Percentiles rank a stretch among this genome's conserved stretches.
Evolutionary conservation across 495 filamentous ascomycete species (phyloP).

Genomic region (Daldinia childiae): DNA sequence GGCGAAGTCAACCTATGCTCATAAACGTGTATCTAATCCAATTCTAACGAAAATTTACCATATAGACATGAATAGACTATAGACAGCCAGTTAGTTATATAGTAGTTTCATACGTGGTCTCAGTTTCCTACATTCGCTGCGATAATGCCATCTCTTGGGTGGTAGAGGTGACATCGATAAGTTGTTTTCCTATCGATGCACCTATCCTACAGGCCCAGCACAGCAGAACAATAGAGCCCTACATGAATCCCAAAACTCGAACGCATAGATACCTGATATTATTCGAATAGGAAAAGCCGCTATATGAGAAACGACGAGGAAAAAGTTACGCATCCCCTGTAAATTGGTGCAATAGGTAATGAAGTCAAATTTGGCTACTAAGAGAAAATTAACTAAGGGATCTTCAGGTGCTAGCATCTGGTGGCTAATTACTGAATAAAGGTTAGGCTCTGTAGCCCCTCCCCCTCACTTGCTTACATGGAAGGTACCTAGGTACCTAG

Average conservation of each 20-base stretch:
- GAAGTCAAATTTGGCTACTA: constrained; percentile 2
- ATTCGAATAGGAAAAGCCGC: neutral
- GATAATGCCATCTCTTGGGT: neutral
- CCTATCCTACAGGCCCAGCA: neutral
- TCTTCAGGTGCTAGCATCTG: neutral
- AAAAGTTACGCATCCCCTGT: neutral
- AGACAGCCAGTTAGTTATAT: neutral
- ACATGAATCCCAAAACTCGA: neutral
- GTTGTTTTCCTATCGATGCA: neutral
- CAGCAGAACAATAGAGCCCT: neutral
- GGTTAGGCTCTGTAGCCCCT: neutral
- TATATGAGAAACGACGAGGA: neutral
- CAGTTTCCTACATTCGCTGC: neutral
- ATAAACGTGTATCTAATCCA: neutral
- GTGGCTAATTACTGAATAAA: neutral
- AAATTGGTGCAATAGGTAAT: neutral
- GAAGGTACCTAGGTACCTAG: neutral
- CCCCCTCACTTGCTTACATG: neutral
- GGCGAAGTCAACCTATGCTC: neutral
- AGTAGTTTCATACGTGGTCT: neutral
- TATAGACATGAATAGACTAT: neutral
- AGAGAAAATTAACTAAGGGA: neutral
- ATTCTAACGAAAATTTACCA: neutral
- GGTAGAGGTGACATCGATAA: neutral
- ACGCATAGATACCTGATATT: neutral